A percentile compares a stretch with the other conserved stretches of the same genome.
These are phyloP conservation scores for Fusarium setosum DNA, from an alignment of 2,329 filamentous ascomycete genomes.

Conservation along the genomic window DNA sequence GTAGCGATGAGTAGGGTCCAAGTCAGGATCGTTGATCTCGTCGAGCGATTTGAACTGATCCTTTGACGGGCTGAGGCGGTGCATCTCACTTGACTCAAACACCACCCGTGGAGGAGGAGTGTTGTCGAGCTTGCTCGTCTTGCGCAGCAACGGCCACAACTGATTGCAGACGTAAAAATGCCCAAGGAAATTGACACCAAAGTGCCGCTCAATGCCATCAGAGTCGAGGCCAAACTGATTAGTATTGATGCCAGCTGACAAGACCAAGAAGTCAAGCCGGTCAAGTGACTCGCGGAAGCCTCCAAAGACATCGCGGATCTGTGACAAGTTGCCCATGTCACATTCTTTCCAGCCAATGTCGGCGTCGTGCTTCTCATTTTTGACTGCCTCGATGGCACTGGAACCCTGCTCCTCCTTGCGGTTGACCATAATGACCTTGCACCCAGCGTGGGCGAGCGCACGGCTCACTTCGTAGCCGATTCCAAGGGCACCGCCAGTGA, in stretches of 20 bases:
- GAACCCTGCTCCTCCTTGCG: slow-evolving; percentile 47
- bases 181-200: slow-evolving; percentile 58
- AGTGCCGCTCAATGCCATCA: slow-evolving; percentile 57
- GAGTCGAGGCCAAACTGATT: slow-evolving; percentile 51
- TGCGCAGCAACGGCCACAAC: slow-evolving; percentile 55
- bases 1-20: slow-evolving; percentile 52
- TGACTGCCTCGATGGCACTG: slow-evolving; percentile 44
- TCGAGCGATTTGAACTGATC: slow-evolving; percentile 53
- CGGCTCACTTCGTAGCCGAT: slow-evolving; percentile 52
- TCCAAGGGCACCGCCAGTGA: slow-evolving; percentile 52
- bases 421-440: slow-evolving; percentile 51
- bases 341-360: slow-evolving; percentile 53
- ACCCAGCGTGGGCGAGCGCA: slow-evolving; percentile 48
- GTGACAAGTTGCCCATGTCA: slow-evolving; percentile 46
- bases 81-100: slow-evolving; percentile 55
- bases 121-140: slow-evolving; percentile 50
- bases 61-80: slow-evolving; percentile 47
- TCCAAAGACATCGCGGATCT: slow-evolving; percentile 45
- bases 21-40: slow-evolving; percentile 54
- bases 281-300: slow-evolving; percentile 48
- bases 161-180: slow-evolving; percentile 53
- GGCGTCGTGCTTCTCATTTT: slow-evolving; percentile 37
- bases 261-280: slow-evolving; percentile 55
- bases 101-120: slow-evolving; percentile 53
- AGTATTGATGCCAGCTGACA: slow-evolving; percentile 57